Evolutionary conservation across 1,284 basidiomycete species (phyloP), one percentile per base, ranked within the genome.

Genomic region (Ceratobasidium sp.): DNA sequence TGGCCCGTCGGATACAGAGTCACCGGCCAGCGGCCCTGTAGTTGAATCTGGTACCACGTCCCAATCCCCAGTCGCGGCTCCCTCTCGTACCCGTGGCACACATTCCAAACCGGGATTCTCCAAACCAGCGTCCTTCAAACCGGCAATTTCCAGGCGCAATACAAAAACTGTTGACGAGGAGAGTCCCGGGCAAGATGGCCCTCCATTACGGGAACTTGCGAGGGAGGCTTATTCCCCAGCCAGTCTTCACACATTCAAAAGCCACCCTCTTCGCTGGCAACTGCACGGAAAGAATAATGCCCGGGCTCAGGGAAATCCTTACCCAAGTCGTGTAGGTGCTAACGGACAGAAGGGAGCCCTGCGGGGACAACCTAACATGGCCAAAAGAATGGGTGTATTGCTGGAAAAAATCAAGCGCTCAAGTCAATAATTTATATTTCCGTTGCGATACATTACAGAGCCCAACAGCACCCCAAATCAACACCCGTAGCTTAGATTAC

Each of bases 331-430:
- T 25, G 14, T 21, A 11, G 11, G 21, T 7, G 21, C 16, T 21
- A 46, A 50, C 25, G 21, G 4, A 7, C 14, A 50, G 21, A 50
- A 49, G 8, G 33, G 56, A 19, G 11, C 44, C 13, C 69, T 80
- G 42, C 76, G 82, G 73, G 78, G 86, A 5, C 90, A 91, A 74
- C 89, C 89, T 9, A 83, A 90, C 74, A 91, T 91, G 90, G 87
- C 86, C 72, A 75, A 87, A 67, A 84, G 89, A 27, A 91, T 91
- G 89, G 83, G 84, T 72, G 85, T 83, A n/a, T 82, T 91, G 81
- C 81, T 91, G 52, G 87, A 68, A 42, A 56, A 50, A 30, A 68
- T 68, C 23, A 68, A 68, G 50, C 66, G 54, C n/a, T 23, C 53
- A 21, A 33, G 13, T 57, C 21, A 33, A 27, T 57, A 5, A 39